Percentiles rank a stretch among this genome's conserved stretches.
Conservation (phyloP, 2,329 filamentous ascomycete genomes). For the Aspergillus pseudoterreus region DNA sequence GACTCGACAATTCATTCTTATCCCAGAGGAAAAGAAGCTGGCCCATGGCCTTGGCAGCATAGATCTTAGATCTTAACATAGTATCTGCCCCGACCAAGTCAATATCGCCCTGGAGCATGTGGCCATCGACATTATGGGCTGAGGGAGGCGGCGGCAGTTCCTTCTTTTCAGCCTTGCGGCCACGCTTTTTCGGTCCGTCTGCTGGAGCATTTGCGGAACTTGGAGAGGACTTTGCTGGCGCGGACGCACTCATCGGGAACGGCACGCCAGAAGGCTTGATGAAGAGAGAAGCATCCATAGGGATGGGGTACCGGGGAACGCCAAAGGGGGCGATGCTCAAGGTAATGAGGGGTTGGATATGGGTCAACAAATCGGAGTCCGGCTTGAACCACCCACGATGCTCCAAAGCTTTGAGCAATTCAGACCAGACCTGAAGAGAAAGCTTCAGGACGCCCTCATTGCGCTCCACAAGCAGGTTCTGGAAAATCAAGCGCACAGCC, state of each 20-base stretch:
- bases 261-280: constrained; percentile 88
- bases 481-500: constrained; percentile 83
- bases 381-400: constrained; percentile 60
- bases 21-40: constrained; percentile 76
- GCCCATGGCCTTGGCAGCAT: constrained; percentile 80
- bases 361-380: constrained; percentile 67
- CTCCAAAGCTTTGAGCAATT: constrained; percentile 67
- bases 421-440: constrained; percentile 83
- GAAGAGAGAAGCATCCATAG: constrained; percentile 86
- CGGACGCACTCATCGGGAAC: constrained; percentile 54
- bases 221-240: constrained; percentile 41
- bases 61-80: constrained; percentile 84
- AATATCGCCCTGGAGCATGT: constrained; percentile 96
- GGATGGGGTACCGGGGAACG: constrained; percentile 81
- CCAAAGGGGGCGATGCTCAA: constrained; percentile 88
- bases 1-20: constrained; percentile 44
- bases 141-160: constrained; percentile 63
- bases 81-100: constrained; percentile 88
- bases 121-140: constrained; percentile 94
- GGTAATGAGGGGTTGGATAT: constrained; percentile 77
- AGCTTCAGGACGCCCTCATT: constrained; percentile 77
- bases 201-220: constrained; percentile 44
- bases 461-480: constrained; percentile 90
- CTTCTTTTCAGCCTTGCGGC: constrained; percentile 79
- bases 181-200: constrained; percentile 68